Conservation (phyloP, 257 asterid species). For the Solanum peruvianum region DNA sequence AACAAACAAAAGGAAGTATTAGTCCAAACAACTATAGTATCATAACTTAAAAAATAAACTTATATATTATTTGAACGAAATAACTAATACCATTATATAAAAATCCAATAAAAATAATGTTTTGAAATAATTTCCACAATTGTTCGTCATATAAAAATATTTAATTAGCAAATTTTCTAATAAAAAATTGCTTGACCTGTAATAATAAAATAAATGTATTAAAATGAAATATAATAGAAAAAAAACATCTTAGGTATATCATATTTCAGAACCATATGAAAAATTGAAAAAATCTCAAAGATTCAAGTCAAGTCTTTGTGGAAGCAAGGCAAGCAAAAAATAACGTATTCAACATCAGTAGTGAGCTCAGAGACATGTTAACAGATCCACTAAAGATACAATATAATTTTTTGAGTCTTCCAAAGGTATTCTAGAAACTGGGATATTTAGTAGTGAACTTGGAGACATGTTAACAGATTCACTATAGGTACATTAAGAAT, state of each 20-base stretch:
- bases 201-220: not conserved
- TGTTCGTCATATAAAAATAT: not conserved
- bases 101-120: not conserved
- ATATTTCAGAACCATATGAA: not conserved
- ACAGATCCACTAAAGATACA: not conserved
- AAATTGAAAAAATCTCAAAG: not conserved
- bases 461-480: not conserved
- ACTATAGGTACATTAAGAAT: too few species aligned
- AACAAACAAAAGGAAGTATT: too few species aligned
- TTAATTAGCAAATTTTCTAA: not conserved
- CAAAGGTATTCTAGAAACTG: not conserved
- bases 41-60: too few species aligned
- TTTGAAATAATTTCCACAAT: not conserved
- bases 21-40: too few species aligned
- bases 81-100: not conserved
- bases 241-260: not conserved
- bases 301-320: not conserved
- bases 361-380: not conserved
- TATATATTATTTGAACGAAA: not conserved
- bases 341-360: not conserved
- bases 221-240: not conserved
- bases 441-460: not conserved
- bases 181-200: not conserved
- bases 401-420: not conserved
- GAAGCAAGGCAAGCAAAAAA: not conserved